These are phyloP conservation scores for Golovinomyces cichoracearum DNA, from an alignment of 2,329 filamentous ascomycete species.

Conservation along the genomic window DNA sequence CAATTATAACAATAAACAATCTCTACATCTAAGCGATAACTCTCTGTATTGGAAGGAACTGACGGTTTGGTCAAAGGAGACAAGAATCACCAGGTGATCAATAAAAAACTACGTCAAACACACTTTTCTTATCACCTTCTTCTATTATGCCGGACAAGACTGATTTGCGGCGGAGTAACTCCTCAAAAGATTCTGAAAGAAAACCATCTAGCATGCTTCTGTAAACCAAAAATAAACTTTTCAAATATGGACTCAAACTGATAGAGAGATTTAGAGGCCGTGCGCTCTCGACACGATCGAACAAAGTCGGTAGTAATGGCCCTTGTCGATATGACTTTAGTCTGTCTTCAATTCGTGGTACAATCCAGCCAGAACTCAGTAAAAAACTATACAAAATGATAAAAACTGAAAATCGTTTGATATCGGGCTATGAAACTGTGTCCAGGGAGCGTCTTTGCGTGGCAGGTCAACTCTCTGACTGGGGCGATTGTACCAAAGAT, in stretches of 20 bases:
- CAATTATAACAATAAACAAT: too few relatives aligned
- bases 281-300: conserved; percentile 45
- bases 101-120: neutral
- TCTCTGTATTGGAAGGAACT: neutral
- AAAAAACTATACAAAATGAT: conserved; percentile 76
- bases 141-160: neutral
- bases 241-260: neutral
- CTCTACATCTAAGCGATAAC: too few relatives aligned
- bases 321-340: conserved; percentile 44
- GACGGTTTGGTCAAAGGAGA: neutral
- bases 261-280: conserved; percentile 31
- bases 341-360: conserved; percentile 63
- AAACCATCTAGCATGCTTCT: conserved; percentile 2
- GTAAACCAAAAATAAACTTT: neutral
- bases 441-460: conserved; percentile 63
- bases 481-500: conserved; percentile 79
- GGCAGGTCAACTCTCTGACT: conserved; percentile 77
- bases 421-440: conserved; percentile 60
- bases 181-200: neutral
- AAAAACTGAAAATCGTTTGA: conserved; percentile 79
- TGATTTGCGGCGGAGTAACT: neutral
- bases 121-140: neutral
- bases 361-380: conserved; percentile 64
- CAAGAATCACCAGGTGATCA: neutral
- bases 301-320: conserved; percentile 16